Conservation (phyloP, 768 basidiomycete genomes). For the Amanita pallidorosea region DNA sequence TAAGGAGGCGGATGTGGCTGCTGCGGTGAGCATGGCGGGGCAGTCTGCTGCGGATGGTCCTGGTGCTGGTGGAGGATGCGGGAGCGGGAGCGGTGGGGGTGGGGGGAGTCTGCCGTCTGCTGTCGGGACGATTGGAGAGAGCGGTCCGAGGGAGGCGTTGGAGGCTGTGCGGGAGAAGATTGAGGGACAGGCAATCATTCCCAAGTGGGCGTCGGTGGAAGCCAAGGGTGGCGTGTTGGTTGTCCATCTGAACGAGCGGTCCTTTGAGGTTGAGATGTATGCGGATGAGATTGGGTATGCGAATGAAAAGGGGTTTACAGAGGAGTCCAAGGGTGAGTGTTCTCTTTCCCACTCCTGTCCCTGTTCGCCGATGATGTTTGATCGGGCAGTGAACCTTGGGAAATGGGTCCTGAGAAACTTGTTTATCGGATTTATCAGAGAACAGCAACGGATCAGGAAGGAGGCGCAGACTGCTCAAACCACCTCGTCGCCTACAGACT, state of each 20-base stretch:
- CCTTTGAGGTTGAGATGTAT: conserved; percentile 93
- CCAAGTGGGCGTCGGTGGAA: conserved; percentile 81
- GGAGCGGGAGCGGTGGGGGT: not conserved
- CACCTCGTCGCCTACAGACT: not conserved
- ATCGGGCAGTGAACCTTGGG: conserved; percentile 68
- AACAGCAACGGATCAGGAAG: conserved; percentile 40
- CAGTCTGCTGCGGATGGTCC: conserved; percentile 32
- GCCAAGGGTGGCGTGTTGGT: conserved; percentile 84
- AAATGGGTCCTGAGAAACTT: conserved; percentile 87
- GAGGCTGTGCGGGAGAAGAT: conserved; percentile 83
- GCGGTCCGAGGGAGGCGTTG: conserved; percentile 72
- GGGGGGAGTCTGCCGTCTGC: conserved; percentile 9
- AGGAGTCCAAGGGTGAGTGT: conserved; percentile 72
- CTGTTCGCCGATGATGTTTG: not conserved
- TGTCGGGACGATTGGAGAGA: conserved; percentile 25
- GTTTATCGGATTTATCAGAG: conserved; percentile 67
- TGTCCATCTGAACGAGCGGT: conserved; percentile 78
- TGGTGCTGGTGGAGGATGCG: conserved; percentile 21
- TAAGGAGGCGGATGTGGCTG: conserved; percentile 51
- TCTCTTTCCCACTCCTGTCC: conserved; percentile 2
- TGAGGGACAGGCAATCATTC: conserved; percentile 87
- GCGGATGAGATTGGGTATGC: conserved; percentile 81
- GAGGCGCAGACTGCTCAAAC: conserved; percentile 8
- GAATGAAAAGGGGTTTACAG: conserved; percentile 48
- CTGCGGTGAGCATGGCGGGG: conserved; percentile 41